Evolutionary conservation across 306 rosid genomes (phyloP).

Genomic region (Dryas drummondii): DNA sequence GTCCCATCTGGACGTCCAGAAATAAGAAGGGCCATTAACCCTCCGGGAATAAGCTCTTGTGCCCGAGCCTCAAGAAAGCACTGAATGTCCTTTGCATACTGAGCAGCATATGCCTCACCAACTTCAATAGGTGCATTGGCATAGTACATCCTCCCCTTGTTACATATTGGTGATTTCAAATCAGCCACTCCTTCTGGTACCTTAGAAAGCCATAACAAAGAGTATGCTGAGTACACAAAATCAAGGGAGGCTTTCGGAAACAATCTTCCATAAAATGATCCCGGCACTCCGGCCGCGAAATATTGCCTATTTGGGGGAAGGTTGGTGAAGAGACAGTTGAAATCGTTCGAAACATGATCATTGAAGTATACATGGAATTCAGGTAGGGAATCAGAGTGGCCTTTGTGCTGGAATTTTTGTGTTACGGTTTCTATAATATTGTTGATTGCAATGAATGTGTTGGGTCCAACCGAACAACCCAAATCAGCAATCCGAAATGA

Average conservation of each 20-base stretch:
- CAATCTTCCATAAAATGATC: constrained; percentile 5
- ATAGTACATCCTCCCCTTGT: constrained; percentile 11
- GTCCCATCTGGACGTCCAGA: not conserved
- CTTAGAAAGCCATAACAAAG: constrained; percentile 10
- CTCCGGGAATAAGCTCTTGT: too few species aligned
- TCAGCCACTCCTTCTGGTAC: not conserved
- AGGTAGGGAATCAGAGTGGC: not conserved
- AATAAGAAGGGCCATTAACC: not conserved
- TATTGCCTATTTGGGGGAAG: constrained; percentile 2
- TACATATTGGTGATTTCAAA: not conserved
- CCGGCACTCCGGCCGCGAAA: not conserved
- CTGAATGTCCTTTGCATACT: too few species aligned
- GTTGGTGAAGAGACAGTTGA: constrained; percentile 9
- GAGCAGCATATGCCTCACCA: too few species aligned
- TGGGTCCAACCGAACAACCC: constrained; percentile 26
- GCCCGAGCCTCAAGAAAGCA: too few species aligned
- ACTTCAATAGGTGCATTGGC: not conserved
- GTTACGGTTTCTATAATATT: constrained; percentile 6
- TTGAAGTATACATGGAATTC: constrained; percentile 17
- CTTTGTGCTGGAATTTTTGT: not conserved
- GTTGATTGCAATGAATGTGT: constrained; percentile 11
- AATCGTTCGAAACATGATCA: constrained; percentile 14
- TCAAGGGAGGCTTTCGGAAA: constrained; percentile 15
- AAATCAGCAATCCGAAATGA: not conserved
- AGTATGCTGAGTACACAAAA: constrained; percentile 1